Conservation (phyloP, 1,139 yeast genomes). For the Spathaspora sp. region DNA sequence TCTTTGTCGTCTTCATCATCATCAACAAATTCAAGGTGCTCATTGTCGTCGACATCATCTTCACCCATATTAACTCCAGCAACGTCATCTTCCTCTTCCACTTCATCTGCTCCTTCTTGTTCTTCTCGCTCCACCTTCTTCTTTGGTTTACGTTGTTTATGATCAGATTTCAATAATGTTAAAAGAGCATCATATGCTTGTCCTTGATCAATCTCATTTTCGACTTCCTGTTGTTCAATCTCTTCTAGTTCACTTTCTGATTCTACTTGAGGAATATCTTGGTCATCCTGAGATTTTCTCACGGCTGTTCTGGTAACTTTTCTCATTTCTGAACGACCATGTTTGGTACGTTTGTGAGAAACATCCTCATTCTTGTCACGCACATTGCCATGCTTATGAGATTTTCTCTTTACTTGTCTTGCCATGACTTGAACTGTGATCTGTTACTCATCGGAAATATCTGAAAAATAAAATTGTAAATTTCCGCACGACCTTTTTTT, state of each 20-base stretch:
- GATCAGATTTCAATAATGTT: slow-evolving; percentile 63
- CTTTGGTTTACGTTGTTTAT: slow-evolving; percentile 21
- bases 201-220: slow-evolving; percentile 25
- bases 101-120: slow-evolving; percentile 20
- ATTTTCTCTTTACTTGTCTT: slow-evolving; percentile 12
- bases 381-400: slow-evolving; percentile 4
- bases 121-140: slow-evolving; percentile 2
- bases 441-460: not conserved
- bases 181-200: slow-evolving; percentile 76
- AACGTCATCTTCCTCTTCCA: slow-evolving; percentile 26
- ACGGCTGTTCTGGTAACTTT: slow-evolving; percentile 55
- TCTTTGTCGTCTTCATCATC: slow-evolving; percentile 26
- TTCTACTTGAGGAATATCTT: slow-evolving; percentile 11
- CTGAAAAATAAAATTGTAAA: not conserved
- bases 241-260: slow-evolving; percentile 6
- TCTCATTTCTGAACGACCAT: slow-evolving; percentile 62
- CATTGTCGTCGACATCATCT: slow-evolving; percentile 12
- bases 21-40: slow-evolving; percentile 10
- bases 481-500: slow-evolving; percentile 5
- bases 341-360: slow-evolving; percentile 23
- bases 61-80: slow-evolving; percentile 15
- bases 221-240: slow-evolving; percentile 11
- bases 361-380: not conserved
- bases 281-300: slow-evolving; percentile 19
- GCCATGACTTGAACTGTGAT: slow-evolving; percentile 7